These are phyloP conservation scores for Torulaspora microellipsoides DNA, from an alignment of 805 yeast genomes.

Conservation along the genomic window DNA sequence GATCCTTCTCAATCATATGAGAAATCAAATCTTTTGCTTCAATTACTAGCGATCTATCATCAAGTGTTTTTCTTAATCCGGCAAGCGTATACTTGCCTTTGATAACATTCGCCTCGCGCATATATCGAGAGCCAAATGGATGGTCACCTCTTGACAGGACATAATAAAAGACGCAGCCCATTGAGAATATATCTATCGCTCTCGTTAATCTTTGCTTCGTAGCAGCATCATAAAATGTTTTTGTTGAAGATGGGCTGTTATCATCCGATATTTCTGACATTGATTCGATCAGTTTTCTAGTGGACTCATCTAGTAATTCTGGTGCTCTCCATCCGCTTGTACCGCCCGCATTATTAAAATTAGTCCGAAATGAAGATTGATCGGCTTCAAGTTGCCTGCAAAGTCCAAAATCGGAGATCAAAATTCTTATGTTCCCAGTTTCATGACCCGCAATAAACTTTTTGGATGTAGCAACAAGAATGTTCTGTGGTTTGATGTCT, in stretches of 20 bases:
- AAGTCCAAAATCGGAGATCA: constrained; percentile 93
- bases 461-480: constrained; percentile 71
- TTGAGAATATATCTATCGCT: constrained; percentile 87
- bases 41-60: constrained; percentile 29
- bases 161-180: constrained; percentile 92
- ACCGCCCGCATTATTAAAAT: constrained; percentile 84
- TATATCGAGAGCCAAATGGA: constrained; percentile 91
- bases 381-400: constrained; percentile 89
- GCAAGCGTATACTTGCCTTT: constrained; percentile 55
- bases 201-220: constrained; percentile 66
- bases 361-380: constrained; percentile 89
- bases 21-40: constrained; percentile 73
- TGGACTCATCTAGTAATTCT: constrained; percentile 49
- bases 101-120: constrained; percentile 84
- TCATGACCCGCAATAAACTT: constrained; percentile 27
- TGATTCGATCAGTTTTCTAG: constrained; percentile 11
- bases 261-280: constrained; percentile 29
- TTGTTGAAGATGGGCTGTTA: constrained; percentile 4
- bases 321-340: constrained; percentile 99
- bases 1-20: constrained; percentile 66
- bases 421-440: constrained; percentile 51
- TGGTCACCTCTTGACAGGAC: constrained; percentile 78
- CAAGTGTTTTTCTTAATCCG: constrained; percentile 32
- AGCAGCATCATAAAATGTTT: constrained; percentile 35
- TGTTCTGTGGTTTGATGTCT: constrained; percentile 92